Percentiles rank a stretch among this genome's conserved stretches.
Conservation (phyloP, 2,329 filamentous ascomycete species). For the Verticillium albo-atrum region DNA sequence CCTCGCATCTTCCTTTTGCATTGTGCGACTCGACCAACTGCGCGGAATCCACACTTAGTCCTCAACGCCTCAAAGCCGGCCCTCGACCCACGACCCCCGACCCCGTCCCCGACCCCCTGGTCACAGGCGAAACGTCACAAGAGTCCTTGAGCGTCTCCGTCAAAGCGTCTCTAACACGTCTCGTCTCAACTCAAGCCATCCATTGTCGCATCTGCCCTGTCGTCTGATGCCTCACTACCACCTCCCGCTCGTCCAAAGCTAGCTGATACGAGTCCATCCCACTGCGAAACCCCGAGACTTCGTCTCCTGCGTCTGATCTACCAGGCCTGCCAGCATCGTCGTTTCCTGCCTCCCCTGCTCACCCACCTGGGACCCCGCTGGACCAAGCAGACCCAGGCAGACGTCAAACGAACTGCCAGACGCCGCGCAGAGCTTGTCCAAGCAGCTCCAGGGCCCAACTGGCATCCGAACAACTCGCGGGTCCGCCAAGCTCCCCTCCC, state of each 20-base stretch:
- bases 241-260: conserved; percentile 10
- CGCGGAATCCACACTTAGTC: not conserved
- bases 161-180: conserved; percentile 39
- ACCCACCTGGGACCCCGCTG: conserved; percentile 5
- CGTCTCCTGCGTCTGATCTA: conserved; percentile 40
- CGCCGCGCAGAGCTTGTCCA: conserved; percentile 15
- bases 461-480: conserved; percentile 25
- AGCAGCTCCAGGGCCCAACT: conserved; percentile 33
- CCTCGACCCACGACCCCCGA: too few relatives aligned
- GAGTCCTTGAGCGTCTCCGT: conserved; percentile 25
- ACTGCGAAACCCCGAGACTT: conserved; percentile 34
- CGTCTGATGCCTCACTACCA: conserved; percentile 19
- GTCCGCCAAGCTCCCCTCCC: not conserved
- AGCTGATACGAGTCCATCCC: conserved; percentile 15
- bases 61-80: not conserved
- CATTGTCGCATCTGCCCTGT: conserved; percentile 19
- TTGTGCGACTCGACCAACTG: not conserved
- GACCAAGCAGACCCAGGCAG: conserved; percentile 1
- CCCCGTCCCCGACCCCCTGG: conserved; percentile 19
- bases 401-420: conserved; percentile 10
- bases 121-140: conserved; percentile 30
- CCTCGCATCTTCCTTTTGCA: not conserved
- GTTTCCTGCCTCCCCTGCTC: conserved; percentile 8
- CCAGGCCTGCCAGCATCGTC: conserved; percentile 8
- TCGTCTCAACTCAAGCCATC: conserved; percentile 36